These are phyloP conservation scores for Ganoderma meredithae DNA, from an alignment of 1,284 basidiomycete species.

Conservation along the genomic window DNA sequence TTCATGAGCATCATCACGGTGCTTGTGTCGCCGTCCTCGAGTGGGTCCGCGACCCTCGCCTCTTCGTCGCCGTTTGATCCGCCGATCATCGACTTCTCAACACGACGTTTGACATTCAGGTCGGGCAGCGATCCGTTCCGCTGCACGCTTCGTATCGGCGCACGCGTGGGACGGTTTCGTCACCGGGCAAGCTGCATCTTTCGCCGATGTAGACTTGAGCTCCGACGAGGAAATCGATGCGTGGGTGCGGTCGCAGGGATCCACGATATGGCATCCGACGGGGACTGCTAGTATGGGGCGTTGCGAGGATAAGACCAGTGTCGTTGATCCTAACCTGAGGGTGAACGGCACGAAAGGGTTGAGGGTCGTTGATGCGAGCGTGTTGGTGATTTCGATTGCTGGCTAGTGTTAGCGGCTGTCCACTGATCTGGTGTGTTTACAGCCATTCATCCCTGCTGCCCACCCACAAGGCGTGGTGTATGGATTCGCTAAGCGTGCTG, in stretches of 20 bases:
- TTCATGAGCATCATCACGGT: constrained; percentile 15
- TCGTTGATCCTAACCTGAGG: constrained; percentile 38
- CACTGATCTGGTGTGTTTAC: background rate
- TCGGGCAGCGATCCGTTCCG: constrained; percentile 43
- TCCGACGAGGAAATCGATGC: constrained; percentile 33
- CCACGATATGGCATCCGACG: constrained; percentile 31
- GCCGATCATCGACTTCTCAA: constrained; percentile 48
- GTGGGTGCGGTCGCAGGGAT: constrained; percentile 5
- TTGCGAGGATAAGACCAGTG: constrained; percentile 24
- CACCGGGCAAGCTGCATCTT: constrained; percentile 37
- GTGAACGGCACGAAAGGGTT: constrained; percentile 38
- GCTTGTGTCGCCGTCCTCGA: constrained; percentile 26
- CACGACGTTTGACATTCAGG: constrained; percentile 46
- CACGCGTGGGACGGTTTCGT: constrained; percentile 46
- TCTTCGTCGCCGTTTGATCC: constrained; percentile 48
- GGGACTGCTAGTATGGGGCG: constrained; percentile 38
- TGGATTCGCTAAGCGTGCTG: constrained; percentile 31
- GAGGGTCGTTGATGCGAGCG: constrained; percentile 40
- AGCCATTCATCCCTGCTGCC: constrained; percentile 31
- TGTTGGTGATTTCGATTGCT: no score
- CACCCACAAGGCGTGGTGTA: constrained; percentile 31
- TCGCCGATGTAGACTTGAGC: constrained; percentile 36
- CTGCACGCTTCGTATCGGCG: constrained; percentile 42
- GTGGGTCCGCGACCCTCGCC: constrained; percentile 38
- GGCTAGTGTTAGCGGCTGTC: background rate